Percentiles rank a stretch among this genome's conserved stretches.
These are phyloP conservation scores for Ogataea wickerhamii DNA, from an alignment of 805 yeast genomes.

Conservation along the genomic window DNA sequence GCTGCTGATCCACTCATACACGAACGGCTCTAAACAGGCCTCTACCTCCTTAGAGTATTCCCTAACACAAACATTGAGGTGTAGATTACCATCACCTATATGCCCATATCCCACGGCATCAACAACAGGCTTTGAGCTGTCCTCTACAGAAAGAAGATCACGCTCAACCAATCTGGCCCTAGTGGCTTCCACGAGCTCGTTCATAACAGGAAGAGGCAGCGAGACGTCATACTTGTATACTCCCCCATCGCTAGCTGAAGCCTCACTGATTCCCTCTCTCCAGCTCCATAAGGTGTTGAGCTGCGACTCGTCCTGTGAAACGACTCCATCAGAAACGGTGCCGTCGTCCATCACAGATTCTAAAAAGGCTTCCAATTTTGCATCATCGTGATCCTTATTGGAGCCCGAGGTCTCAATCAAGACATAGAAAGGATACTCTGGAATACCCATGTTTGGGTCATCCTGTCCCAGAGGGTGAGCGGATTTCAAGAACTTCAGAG, in stretches of 20 bases:
- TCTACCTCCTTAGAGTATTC: constrained; percentile 78
- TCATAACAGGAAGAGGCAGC: constrained; percentile 76
- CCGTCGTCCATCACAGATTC: constrained; percentile 84
- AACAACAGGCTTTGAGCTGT: constrained; percentile 67
- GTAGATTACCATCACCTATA: constrained; percentile 95
- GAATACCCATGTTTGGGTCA: constrained; percentile 34
- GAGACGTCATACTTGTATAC: constrained; percentile 97
- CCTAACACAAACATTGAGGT: constrained; percentile 88
- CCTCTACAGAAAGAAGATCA: constrained; percentile 60
- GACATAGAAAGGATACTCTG: constrained; percentile 80
- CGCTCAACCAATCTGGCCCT: constrained; percentile 53
- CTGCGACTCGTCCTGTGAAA: constrained; percentile 94
- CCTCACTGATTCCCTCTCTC: constrained; percentile 94
- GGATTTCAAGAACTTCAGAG: constrained; percentile 55
- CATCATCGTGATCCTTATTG: constrained; percentile 88
- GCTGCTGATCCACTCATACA: constrained; percentile 79
- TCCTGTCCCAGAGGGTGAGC: constrained; percentile 69
- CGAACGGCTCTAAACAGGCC: constrained; percentile 83
- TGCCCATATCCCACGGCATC: constrained; percentile 97
- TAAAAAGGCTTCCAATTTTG: constrained; percentile 78
- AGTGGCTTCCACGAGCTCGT: constrained; percentile 78
- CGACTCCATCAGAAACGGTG: constrained; percentile 85
- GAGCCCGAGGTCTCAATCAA: constrained; percentile 97
- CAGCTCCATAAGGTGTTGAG: constrained; percentile 82
- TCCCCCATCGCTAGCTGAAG: constrained; percentile 81